Evolutionary conservation across 805 yeast species (phyloP).

Genomic region (Barnettozyma siamensis): DNA sequence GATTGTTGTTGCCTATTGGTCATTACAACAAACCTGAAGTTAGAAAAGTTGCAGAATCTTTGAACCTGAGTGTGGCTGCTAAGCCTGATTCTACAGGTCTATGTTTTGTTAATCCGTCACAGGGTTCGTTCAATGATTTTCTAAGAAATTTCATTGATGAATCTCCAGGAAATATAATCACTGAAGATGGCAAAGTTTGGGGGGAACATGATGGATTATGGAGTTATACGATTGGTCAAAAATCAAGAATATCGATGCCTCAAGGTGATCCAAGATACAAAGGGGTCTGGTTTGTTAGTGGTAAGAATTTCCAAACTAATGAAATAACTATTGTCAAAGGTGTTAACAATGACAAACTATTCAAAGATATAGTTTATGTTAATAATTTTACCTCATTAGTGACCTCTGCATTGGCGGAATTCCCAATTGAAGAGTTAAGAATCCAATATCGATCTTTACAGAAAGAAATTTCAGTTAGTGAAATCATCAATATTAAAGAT

Average conservation of each 20-base stretch:
- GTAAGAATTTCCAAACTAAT: constrained; percentile 56
- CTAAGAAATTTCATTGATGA: constrained; percentile 67
- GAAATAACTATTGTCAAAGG: constrained; percentile 79
- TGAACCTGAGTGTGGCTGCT: constrained; percentile 53
- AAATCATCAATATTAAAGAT: constrained; percentile 11
- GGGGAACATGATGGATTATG: constrained; percentile 85
- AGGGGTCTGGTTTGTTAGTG: constrained; percentile 87
- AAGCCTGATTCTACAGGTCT: constrained; percentile 94
- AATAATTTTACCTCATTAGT: constrained; percentile 29
- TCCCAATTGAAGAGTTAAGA: constrained; percentile 27
- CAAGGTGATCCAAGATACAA: constrained; percentile 72
- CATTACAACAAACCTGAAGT: constrained; percentile 70
- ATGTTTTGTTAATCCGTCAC: constrained; percentile 73
- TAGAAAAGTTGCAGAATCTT: constrained; percentile 54
- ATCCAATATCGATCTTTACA: constrained; percentile 77
- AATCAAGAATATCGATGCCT: constrained; percentile 69
- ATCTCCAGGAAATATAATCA: constrained; percentile 74
- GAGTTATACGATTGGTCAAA: constrained; percentile 95
- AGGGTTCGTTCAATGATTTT: constrained; percentile 68
- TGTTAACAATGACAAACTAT: constrained; percentile 50
- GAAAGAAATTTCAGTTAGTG: constrained; percentile 39
- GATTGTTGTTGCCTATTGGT: constrained; percentile 75
- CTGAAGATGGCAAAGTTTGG: constrained; percentile 67
- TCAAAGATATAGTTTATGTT: constrained; percentile 37
- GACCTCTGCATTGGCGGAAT: constrained; percentile 1